Evolutionary conservation across 441 rosid genomes (phyloP).

Genomic region (Erysimum pusillum): DNA sequence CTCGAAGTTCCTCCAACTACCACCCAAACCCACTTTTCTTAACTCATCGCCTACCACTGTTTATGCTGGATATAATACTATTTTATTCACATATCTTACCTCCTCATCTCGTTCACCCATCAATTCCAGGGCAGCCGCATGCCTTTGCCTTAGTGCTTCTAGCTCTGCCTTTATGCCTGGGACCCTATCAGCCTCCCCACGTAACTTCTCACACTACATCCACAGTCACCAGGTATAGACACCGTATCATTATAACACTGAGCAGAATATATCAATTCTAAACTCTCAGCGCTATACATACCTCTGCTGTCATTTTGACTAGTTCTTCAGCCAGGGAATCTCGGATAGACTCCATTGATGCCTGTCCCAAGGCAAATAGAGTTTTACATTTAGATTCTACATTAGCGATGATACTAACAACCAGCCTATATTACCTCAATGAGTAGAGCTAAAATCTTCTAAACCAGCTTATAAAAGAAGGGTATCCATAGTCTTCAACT

Average conservation of each 20-base stretch:
- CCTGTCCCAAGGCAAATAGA: constrained; percentile 56
- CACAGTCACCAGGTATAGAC: constrained; percentile 31
- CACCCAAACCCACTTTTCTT: constrained; percentile 39
- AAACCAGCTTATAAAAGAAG: constrained; percentile 24
- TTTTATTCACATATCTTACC: constrained; percentile 56
- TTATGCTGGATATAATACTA: constrained; percentile 10
- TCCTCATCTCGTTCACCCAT: constrained; percentile 99
- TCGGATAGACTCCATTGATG: constrained; percentile 93
- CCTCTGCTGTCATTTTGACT: constrained; percentile 95
- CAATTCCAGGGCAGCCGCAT: constrained; percentile 95
- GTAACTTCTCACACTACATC: constrained; percentile 87
- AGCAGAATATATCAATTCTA: not conserved
- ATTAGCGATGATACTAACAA: constrained; percentile 18
- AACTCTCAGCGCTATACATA: constrained; percentile 34
- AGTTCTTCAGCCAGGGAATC: constrained; percentile 98
- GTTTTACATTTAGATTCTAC: constrained; percentile 29
- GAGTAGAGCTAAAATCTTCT: constrained; percentile 16
- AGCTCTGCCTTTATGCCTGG: constrained; percentile 92
- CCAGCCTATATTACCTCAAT: constrained; percentile 22
- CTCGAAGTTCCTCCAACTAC: constrained; percentile 98
- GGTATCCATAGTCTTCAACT: constrained; percentile 6
- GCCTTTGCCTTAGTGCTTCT: constrained; percentile 90
- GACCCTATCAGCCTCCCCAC: constrained; percentile 71
- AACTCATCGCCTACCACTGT: constrained; percentile 31
- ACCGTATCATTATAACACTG: constrained; percentile 12